Evolutionary conservation across 495 filamentous ascomycete species (phyloP), one percentile per base, ranked within the genome.

Genomic region (Elasticomyces elasticus): DNA sequence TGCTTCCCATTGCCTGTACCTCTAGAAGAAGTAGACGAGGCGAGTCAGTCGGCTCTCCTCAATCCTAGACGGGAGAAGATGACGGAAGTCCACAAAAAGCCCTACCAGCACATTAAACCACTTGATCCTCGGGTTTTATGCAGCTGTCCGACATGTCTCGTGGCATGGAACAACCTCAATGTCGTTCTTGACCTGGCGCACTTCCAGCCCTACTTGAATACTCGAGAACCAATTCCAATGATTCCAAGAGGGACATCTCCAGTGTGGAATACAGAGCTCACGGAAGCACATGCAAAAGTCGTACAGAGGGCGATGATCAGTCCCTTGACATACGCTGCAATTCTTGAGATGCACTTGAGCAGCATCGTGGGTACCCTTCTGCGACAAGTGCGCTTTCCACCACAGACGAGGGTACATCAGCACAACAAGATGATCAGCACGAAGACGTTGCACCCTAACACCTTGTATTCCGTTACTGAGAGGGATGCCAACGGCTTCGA

Each of bases 121-220:
- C 68, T 72, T 10, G 66, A 78, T 52, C 55, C 60, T 0, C 31
- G 54, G 1, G 57, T 72, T 9, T 52, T 74, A 1, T 80, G 77
- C 61, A 76, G 74, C 15, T 80, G 77, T 59, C 48, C 76, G 19
- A 73, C 72, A 3, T 81, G 78, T 54, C 55, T 74, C 23, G 46
- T 75, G 17, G 67, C 72, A 17, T 81, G 77, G 78, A 75, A 74
- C 50, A 68, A 72, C 0, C 70, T 80, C 2, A 71, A 69, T 45
- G 31, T 79, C 11, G 66, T 69, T 13, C 68, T 80, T 28, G 77
- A 81, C 51, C 74, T 81, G 45, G 72, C 72, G 7, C 66, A 74
- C 57, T 81, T 75, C 74, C 78, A 79, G 55, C 17, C 56, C 19
- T 49, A 77, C 45, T 69, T 79, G 9, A 71, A 79, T 53, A 52